These are phyloP conservation scores for Melaleuca alternifolia DNA, from an alignment of 345 rosid genomes.

Conservation along the genomic window DNA sequence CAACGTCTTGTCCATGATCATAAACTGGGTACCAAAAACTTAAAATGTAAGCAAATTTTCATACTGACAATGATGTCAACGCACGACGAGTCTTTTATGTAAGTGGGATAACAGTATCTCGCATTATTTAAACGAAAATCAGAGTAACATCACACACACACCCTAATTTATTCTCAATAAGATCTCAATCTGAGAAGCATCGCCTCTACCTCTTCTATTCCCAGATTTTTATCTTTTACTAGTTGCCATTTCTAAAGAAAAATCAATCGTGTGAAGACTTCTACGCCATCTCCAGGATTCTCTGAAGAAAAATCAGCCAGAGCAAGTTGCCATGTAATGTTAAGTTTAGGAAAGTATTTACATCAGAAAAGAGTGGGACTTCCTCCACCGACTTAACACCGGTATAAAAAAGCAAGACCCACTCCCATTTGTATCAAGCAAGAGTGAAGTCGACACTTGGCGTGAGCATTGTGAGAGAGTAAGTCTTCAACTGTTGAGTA, in stretches of 20 bases:
- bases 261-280: not conserved
- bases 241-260: not conserved
- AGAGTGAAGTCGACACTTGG: not conserved
- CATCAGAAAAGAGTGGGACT: not conserved
- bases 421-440: not conserved
- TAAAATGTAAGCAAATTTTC: not conserved
- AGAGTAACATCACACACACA: not conserved
- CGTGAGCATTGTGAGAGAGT: too few species aligned
- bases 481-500: not conserved
- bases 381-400: not conserved
- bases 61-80: not conserved
- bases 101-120: not conserved
- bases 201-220: not conserved
- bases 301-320: not conserved
- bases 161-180: not conserved
- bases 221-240: not conserved
- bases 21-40: not conserved
- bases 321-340: not conserved
- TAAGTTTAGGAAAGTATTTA: not conserved
- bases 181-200: not conserved
- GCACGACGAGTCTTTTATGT: not conserved
- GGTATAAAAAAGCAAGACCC: not conserved
- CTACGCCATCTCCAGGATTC: not conserved
- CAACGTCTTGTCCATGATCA: not conserved
- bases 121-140: not conserved